phyloP scores from a whole-genome alignment of 2,329 filamentous ascomycete genomes.

The Diaporthe citriasiana region DNA sequence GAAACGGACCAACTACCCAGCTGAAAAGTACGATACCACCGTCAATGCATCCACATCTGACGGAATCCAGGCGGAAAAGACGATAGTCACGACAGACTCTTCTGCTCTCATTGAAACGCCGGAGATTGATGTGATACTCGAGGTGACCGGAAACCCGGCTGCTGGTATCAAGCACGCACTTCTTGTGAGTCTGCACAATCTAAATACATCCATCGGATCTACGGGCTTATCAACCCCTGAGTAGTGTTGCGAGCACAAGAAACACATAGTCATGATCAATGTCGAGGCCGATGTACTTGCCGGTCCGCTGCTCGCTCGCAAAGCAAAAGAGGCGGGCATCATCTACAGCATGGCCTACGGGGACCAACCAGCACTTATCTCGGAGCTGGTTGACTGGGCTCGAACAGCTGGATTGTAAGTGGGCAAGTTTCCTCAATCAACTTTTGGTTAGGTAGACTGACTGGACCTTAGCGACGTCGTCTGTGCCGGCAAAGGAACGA shows the following conservation, averaged over 20 bases:
- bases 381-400: constrained; percentile 60
- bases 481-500: constrained; percentile 13
- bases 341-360: constrained; percentile 64
- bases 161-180: constrained; percentile 60
- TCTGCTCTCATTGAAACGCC: constrained; percentile 57
- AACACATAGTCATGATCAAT: constrained; percentile 64
- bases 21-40: neutral
- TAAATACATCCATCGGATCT: neutral
- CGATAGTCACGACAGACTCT: constrained; percentile 58
- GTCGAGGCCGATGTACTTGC: constrained; percentile 61
- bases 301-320: constrained; percentile 56
- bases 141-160: constrained; percentile 59
- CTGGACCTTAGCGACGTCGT: neutral
- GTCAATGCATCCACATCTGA: constrained; percentile 9
- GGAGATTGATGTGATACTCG: constrained; percentile 60
- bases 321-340: constrained; percentile 59
- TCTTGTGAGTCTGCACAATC: constrained; percentile 40
- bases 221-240: neutral
- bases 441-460: too few species aligned
- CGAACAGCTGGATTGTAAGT: constrained; percentile 42
- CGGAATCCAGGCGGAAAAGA: neutral
- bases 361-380: constrained; percentile 60
- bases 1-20: constrained; percentile 33
- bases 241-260: constrained; percentile 60
- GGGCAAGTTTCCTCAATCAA: too few species aligned